Evolutionary conservation across 202 grass and related monocot species (phyloP), one percentile per base, ranked within the genome.

Genomic region (Tripidium arundinaceum): DNA sequence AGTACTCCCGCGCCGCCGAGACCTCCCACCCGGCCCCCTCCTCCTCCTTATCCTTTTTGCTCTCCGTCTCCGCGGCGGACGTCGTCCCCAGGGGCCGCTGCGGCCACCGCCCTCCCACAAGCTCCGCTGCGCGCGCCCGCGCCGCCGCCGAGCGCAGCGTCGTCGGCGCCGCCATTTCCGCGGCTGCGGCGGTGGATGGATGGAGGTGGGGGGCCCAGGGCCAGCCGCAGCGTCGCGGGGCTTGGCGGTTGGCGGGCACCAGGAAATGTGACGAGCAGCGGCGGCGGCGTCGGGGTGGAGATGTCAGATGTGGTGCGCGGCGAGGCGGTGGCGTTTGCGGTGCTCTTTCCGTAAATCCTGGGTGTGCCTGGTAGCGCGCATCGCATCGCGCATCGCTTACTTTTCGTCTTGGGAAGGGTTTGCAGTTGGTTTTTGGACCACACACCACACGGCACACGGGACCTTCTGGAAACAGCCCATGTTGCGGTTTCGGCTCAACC

Each of bases 1-100:
- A 84, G 79, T 97, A 97, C 72, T 93, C 94, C 49, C 68, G 74
- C 37, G 81, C 83, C 72, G 66, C 93, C 58, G 69, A 69, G 81
- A 97, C 50, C 68, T 93, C 88, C 86, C 91, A 93, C 59, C 78
- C 68, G 0, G 37, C 40, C 37, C 75, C 50, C 11, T 21, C 54
- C 13, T 46, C 39, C 62, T 37, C 74, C 65, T 7, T 68, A 14
- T 11, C 34, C 73, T 34, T 40, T 3, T 5, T 34, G 33, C 26
- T 62, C 46, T 25, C 82, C 55, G 42, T 45, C 52, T 83, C 74
- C 25, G 25, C 73, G 9, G 29, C 49, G 33, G 63, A 68, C 40
- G 55, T 65, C 70, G 63, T 68, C 31, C 62, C 68, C 50, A 75
- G 2, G 43, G 36, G 29, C 57, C 54, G 21, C 21, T 24, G 54